Conservation (phyloP, 176 grass and related monocot genomes). For the Echinochloa phyllopogon region DNA sequence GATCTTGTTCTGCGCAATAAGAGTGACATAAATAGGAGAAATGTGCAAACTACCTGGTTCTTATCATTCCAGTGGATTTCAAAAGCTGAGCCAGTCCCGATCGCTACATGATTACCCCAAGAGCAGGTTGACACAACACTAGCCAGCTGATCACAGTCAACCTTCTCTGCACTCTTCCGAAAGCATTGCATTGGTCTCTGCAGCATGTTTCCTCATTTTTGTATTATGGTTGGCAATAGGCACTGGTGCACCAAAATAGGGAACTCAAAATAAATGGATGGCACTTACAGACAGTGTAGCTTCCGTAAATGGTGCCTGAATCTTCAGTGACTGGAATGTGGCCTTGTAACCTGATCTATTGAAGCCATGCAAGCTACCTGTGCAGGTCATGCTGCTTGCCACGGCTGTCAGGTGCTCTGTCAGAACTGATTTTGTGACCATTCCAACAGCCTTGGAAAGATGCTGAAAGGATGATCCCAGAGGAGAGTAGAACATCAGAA, state of each 20-base stretch:
- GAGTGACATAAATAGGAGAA: constrained; percentile 13
- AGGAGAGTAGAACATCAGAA: constrained; percentile 29
- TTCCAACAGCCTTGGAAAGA: constrained; percentile 57
- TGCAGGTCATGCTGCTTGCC: constrained; percentile 70
- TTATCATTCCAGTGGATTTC: constrained; percentile 64
- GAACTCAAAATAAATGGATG: constrained; percentile 24
- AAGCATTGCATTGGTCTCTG: constrained; percentile 65
- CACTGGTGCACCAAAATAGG: background rate
- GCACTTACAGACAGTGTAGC: constrained; percentile 64
- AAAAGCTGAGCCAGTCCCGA: constrained; percentile 66
- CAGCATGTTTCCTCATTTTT: constrained; percentile 32
- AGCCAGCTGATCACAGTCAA: constrained; percentile 54
- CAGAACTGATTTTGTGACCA: constrained; percentile 65
- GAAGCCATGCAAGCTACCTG: constrained; percentile 68
- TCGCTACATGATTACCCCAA: constrained; percentile 57
- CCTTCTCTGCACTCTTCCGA: constrained; percentile 63
- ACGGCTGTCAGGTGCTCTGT: constrained; percentile 58
- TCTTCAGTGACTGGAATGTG: constrained; percentile 57
- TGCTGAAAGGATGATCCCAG: constrained; percentile 43
- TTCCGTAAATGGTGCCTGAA: constrained; percentile 65
- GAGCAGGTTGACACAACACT: constrained; percentile 68
- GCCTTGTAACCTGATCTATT: constrained; percentile 55
- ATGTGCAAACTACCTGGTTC: constrained; percentile 23
- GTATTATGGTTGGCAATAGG: background rate
- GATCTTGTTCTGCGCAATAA: background rate